Evolutionary conservation across 148 eudicot genomes (phyloP).

Genomic region (Chenopodium berlandieri): DNA sequence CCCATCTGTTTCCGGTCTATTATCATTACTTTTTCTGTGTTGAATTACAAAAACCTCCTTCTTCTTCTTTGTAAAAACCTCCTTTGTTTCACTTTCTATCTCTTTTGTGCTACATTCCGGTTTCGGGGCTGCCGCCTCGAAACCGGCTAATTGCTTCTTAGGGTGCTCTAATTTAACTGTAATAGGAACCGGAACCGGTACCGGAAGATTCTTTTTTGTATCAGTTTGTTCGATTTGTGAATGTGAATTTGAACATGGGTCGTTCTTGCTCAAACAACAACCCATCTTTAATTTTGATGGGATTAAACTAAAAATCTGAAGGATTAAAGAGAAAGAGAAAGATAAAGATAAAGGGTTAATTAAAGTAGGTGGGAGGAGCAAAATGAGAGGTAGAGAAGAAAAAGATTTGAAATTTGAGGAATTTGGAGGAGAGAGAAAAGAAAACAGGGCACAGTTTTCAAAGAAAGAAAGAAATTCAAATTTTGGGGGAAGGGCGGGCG

Average conservation of each 20-base stretch:
- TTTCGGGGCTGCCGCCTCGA: neutral
- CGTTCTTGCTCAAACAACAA: slow-evolving; percentile 74
- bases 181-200: neutral
- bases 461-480: slow-evolving; percentile 25
- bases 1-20: slow-evolving; percentile 29
- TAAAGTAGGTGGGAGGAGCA: neutral
- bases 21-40: slow-evolving; percentile 63
- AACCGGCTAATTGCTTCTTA: neutral
- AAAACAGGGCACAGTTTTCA: slow-evolving; percentile 18
- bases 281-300: slow-evolving; percentile 50
- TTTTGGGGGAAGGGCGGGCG: slow-evolving; percentile 33
- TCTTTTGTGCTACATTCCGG: neutral
- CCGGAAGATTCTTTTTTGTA: neutral
- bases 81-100: neutral
- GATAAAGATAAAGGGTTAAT: neutral
- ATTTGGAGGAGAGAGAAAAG: slow-evolving; percentile 14
- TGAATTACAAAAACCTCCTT: slow-evolving; percentile 65
- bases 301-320: neutral
- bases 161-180: slow-evolving; percentile 33
- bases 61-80: slow-evolving; percentile 18
- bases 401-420: slow-evolving; percentile 15
- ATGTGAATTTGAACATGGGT: slow-evolving; percentile 19
- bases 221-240: slow-evolving; percentile 9
- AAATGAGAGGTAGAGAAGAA: slow-evolving; percentile 10
- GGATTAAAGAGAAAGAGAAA: neutral